Base-by-base conservation (phyloP, 306 rosid genomes). In the Adenanthera pavonina region DNA sequence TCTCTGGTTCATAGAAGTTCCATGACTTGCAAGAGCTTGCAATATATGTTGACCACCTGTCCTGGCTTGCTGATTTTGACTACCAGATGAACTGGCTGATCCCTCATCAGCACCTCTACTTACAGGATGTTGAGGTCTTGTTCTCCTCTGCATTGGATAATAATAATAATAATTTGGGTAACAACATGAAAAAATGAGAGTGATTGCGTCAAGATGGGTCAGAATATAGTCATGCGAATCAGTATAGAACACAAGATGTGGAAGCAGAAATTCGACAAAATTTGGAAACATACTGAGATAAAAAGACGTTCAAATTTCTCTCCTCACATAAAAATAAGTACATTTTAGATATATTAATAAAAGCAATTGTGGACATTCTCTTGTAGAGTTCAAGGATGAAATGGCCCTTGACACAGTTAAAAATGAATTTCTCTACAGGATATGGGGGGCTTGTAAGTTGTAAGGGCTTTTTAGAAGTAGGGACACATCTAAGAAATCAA, bases 21-120 rank as follows among this genome's bases (percentile, higher is more conserved):
- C 89, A 78, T 77, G 83, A 54, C 91, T 77, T 30, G 89, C 88
- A 44, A 89, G 91, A 65, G 89, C 80, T 82, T 90, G 93, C 85
- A 87, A 88, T 69, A 92, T 72, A 82, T 91, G 92, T 85, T 89
- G 97, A 77, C 88, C 85, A 65, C 85, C 83, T 77, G 83, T 81
- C 74, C 69, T 57, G 30, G 82, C 35, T 84, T 81, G 92, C 62
- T 85, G 92, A 85, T 77, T 82, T 76, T 88, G 91, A 76, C 82
- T 83, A 38, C 64, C 69, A 78, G 92, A 82, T 85, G 88, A 77
- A 85, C 92, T 86, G 40, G 91, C 81, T 34, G 90, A 88, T 82
- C 88, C 94, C 67, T 79, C 83, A 70, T 75, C 91, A 80, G 88
- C 82, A 78, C 81, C 87, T 81, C 87, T 84, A 56, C 72, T 74